These are phyloP conservation scores for Albatrellus sp. DNA, from an alignment of 1,284 basidiomycete species.

Conservation along the genomic window DNA sequence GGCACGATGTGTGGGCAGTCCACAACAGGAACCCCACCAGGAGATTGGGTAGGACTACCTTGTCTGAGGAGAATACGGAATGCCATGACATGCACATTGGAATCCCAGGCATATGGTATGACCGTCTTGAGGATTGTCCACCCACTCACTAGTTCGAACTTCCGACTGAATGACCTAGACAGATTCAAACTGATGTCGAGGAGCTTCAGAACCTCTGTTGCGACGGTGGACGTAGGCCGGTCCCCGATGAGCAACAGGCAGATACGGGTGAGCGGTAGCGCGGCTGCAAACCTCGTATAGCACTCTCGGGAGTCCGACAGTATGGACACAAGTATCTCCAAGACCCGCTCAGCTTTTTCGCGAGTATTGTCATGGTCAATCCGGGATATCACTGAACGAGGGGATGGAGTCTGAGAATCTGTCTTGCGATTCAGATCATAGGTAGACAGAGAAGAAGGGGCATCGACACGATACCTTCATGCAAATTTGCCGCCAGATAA, in stretches of 20 bases:
- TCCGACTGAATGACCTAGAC: conserved; percentile 50
- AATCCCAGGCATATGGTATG: conserved; percentile 57
- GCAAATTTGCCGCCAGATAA: conserved; percentile 76
- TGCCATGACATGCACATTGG: conserved; percentile 46
- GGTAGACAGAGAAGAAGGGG: conserved; percentile 9
- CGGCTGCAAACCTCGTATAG: conserved; percentile 51
- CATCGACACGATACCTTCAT: conserved; percentile 36
- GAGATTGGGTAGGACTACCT: conserved; percentile 8
- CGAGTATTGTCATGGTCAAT: conserved; percentile 34
- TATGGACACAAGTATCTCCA: conserved; percentile 45
- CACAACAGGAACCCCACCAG: conserved; percentile 21
- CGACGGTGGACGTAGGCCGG: conserved; percentile 46
- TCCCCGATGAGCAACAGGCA: conserved; percentile 63
- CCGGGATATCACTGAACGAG: conserved; percentile 40
- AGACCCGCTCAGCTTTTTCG: conserved; percentile 50
- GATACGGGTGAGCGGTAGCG: conserved; percentile 64
- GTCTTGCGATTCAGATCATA: conserved; percentile 1
- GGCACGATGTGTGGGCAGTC: conserved; percentile 57
- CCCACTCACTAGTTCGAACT: conserved; percentile 66
- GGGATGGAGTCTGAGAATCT: conserved; percentile 30
- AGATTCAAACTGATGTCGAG: conserved; percentile 40
- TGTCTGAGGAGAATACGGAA: conserved; percentile 51
- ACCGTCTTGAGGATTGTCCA: conserved; percentile 59
- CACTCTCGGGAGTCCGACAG: conserved; percentile 35
- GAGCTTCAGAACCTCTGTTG: conserved; percentile 46